These are phyloP conservation scores for Mycena polygramma DNA, from an alignment of 768 basidiomycete species.

Conservation along the genomic window DNA sequence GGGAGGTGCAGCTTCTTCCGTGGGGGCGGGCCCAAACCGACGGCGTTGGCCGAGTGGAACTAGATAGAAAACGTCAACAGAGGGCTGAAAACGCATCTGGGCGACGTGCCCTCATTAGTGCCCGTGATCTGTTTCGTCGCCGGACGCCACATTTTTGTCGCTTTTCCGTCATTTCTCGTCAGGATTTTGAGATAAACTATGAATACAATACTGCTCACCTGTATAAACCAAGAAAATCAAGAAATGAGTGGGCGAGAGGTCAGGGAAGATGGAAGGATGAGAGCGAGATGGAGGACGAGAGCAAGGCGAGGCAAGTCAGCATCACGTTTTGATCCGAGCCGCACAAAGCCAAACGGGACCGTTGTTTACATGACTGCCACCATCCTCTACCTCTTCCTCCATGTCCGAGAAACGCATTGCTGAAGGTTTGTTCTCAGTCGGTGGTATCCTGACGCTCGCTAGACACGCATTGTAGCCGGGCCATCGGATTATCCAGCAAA, in stretches of 20 bases:
- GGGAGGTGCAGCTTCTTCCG: conserved; percentile 85
- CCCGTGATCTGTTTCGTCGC: conserved; percentile 92
- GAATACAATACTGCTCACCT: no score
- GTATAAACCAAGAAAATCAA: conserved; percentile 48
- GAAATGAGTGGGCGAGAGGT: conserved; percentile 37
- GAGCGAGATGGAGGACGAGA: conserved; percentile 49
- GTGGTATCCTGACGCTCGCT: conserved; percentile 62
- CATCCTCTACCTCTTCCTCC: conserved; percentile 9
- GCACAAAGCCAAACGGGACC: not conserved
- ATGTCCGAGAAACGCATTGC: conserved; percentile 55
- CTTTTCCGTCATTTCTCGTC: no score
- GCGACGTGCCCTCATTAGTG: conserved; percentile 87
- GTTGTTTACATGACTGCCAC: conserved; percentile 4
- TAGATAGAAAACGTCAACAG: conserved; percentile 46
- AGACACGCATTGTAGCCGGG: conserved; percentile 42
- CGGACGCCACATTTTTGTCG: conserved; percentile 96
- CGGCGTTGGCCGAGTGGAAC: conserved; percentile 90
- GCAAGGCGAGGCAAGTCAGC: conserved; percentile 33
- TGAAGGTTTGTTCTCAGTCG: conserved; percentile 50
- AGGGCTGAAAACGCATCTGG: conserved; percentile 20
- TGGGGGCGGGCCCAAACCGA: conserved; percentile 90
- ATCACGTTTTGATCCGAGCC: not conserved
- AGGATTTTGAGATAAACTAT: no score
- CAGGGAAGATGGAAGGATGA: no score
- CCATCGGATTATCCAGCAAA: conserved; percentile 52